A percentile compares a stretch with the other conserved stretches of the same genome.
These are phyloP conservation scores for Penicillium salamii DNA, from an alignment of 495 filamentous ascomycete species.

Conservation along the genomic window DNA sequence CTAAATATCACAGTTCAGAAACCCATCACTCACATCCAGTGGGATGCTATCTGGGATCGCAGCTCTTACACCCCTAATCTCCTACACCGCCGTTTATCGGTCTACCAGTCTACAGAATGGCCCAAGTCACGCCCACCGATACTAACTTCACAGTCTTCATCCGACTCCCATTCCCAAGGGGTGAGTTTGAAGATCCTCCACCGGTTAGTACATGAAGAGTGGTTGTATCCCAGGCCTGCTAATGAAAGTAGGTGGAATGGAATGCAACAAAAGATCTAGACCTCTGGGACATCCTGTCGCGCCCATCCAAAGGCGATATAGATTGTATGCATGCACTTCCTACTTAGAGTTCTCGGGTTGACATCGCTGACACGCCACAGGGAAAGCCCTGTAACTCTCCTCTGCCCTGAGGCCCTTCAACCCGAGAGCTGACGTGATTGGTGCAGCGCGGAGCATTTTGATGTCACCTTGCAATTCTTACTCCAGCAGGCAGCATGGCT, in stretches of 20 bases:
- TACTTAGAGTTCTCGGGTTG: not conserved
- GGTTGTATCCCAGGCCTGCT: not conserved
- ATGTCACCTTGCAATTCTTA: slow-evolving; percentile 82
- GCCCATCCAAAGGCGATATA: slow-evolving; percentile 65
- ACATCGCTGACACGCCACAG: slow-evolving; percentile 49
- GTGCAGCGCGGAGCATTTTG: slow-evolving; percentile 56
- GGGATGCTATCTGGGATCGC: too few species aligned
- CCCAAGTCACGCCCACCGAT: slow-evolving; percentile 16
- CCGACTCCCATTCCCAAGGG: slow-evolving; percentile 80
- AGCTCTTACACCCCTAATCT: not conserved
- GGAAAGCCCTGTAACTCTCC: slow-evolving; percentile 72
- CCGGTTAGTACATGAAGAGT: slow-evolving; percentile 52
- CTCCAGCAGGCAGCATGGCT: slow-evolving; percentile 94
- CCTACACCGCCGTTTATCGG: slow-evolving; percentile 3
- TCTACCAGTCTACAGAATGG: slow-evolving; percentile 12
- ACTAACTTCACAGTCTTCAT: slow-evolving; percentile 73
- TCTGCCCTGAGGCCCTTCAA: slow-evolving; percentile 6
- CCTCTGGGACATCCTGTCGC: slow-evolving; percentile 87
- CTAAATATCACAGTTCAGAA: too few species aligned
- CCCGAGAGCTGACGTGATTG: slow-evolving; percentile 6
- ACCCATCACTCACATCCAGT: too few species aligned
- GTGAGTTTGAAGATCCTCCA: slow-evolving; percentile 86
- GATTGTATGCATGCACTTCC: slow-evolving; percentile 60
- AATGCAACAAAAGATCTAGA: slow-evolving; percentile 78
- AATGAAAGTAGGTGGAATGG: slow-evolving; percentile 57